Evolutionary conservation across 192 early-diverging fungal species (phyloP).

Genomic region (Backusella liffmaniae): DNA sequence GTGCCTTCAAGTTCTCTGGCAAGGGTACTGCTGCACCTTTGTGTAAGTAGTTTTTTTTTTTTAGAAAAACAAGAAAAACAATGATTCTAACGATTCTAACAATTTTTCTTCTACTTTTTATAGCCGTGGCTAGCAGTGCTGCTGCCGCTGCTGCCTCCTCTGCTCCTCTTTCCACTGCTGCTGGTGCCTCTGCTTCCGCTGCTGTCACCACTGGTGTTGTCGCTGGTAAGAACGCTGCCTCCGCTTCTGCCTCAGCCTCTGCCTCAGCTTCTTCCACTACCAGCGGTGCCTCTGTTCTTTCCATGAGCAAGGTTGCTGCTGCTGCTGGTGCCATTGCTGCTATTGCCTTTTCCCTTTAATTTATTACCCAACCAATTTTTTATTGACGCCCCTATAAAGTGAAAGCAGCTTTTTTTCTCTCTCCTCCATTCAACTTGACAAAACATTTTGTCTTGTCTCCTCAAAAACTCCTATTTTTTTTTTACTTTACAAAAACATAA

Average conservation of each 20-base stretch:
- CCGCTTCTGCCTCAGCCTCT: neutral
- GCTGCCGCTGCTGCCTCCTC: neutral
- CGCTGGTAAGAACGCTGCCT: neutral
- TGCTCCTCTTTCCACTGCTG: neutral
- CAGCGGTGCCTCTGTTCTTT: constrained; percentile 6
- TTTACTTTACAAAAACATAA: neutral
- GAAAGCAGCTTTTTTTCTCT: constrained; percentile 1
- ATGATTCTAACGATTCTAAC: too few species aligned
- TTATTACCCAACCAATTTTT: neutral
- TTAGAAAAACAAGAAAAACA: too few species aligned
- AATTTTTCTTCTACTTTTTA: neutral
- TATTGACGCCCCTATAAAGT: neutral
- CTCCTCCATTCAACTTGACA: constrained; percentile 6
- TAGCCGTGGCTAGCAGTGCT: neutral
- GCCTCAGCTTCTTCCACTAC: neutral
- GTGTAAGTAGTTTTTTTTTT: constrained; percentile 9
- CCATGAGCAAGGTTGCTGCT: constrained; percentile 6
- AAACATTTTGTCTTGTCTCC: neutral
- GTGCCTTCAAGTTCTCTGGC: constrained; percentile 31
- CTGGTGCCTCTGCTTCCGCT: constrained; percentile 1
- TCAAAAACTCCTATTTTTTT: constrained; percentile 7
- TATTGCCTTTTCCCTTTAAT: constrained; percentile 19
- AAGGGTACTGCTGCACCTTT: constrained; percentile 25
- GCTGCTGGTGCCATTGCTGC: constrained; percentile 27
- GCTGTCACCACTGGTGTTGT: neutral